Percentiles rank a stretch among this genome's conserved stretches.
Evolutionary conservation across 352 stramenopile genomes (phyloP).

Genomic region (Thraustotheca clavata): DNA sequence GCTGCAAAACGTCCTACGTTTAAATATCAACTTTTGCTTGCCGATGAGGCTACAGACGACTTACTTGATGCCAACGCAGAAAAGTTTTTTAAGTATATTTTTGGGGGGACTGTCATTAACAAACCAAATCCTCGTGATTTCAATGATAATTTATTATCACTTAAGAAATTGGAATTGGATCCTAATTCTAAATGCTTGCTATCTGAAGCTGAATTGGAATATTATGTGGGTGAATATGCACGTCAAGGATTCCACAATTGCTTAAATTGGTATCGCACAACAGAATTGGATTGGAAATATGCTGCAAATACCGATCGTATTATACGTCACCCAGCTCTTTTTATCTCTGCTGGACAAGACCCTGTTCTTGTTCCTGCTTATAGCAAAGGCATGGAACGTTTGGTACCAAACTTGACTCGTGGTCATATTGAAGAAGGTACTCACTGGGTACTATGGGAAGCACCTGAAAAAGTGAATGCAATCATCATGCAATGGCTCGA

Average conservation of each 20-base stretch:
- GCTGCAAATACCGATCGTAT: background rate
- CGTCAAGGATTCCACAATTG: conserved; percentile 46
- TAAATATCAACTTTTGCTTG: background rate
- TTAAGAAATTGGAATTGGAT: conserved; percentile 14
- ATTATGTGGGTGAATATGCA: conserved; percentile 49
- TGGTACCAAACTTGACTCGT: conserved; percentile 34
- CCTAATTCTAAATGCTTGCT: conserved; percentile 29
- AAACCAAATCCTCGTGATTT: too few species aligned
- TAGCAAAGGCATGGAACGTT: conserved; percentile 31
- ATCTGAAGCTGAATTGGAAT: conserved; percentile 42
- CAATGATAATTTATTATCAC: too few species aligned
- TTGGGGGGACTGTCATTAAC: too few species aligned
- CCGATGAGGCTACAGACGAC: background rate
- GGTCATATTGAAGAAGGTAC: conserved; percentile 27
- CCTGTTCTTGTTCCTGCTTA: conserved; percentile 38
- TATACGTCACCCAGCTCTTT: conserved; percentile 37
- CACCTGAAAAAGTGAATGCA: background rate
- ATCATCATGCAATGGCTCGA: background rate
- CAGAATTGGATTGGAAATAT: conserved; percentile 37
- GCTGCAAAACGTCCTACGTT: background rate
- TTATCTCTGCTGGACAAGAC: conserved; percentile 34
- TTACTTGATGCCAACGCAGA: background rate
- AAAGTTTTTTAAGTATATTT: conserved; percentile 24
- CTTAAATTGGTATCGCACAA: conserved; percentile 29
- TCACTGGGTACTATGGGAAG: background rate